Conservation (phyloP, 331 rosid genomes). For the Quercus tomentella region DNA sequence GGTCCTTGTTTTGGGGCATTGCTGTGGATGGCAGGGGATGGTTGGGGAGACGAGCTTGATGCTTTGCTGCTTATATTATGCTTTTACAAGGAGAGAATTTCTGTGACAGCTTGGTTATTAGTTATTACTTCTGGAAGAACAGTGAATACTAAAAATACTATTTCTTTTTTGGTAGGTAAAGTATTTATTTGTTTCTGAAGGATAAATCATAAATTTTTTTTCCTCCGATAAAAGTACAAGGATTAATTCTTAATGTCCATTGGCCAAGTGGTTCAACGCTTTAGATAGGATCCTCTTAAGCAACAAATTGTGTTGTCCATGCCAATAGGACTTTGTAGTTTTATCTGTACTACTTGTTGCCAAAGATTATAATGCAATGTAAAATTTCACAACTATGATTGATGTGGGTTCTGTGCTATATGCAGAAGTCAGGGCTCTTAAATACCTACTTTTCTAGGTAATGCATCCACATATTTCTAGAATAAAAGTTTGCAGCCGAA, state of each 20-base stretch:
- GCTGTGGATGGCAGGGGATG: not conserved
- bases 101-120: not conserved
- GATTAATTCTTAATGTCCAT: not conserved
- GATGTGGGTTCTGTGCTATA: too few relatives aligned
- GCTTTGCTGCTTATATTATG: not conserved
- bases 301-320: too few relatives aligned
- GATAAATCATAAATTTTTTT: not conserved
- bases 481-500: too few relatives aligned
- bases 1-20: not conserved
- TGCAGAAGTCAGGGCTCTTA: too few relatives aligned
- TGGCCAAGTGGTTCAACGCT: not conserved
- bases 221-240: not conserved
- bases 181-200: not conserved
- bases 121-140: not conserved
- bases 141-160: not conserved
- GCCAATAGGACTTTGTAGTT: too few relatives aligned
- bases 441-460: too few relatives aligned
- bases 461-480: too few relatives aligned
- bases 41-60: not conserved
- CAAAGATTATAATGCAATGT: too few relatives aligned
- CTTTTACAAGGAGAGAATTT: not conserved
- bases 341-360: too few relatives aligned
- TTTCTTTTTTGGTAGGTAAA: too few relatives aligned
- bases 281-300: not conserved
- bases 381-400: too few relatives aligned